Evolutionary conservation across 1,284 basidiomycete species (phyloP), one percentile per base, ranked within the genome.

Genomic region (Ganoderma boninense): DNA sequence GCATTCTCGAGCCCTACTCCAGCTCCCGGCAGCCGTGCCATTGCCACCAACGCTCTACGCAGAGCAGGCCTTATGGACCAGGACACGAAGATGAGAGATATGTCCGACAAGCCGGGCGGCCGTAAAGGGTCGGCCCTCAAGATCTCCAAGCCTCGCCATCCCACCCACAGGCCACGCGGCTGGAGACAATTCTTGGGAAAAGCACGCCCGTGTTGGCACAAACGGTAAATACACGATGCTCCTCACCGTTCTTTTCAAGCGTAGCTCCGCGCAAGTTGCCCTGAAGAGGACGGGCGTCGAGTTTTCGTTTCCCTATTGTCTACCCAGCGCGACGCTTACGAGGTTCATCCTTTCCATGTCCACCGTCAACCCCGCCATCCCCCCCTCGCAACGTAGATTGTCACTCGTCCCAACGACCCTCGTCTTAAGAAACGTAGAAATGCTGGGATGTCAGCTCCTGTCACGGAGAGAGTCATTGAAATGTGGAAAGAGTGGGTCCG

Each of bases 41-140:
- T 94, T 38, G 90, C 88, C 38, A 75, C 85, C 67, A 89, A 80
- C 68, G 89, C 91, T 35, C 82, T 93, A 35, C 89, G 90, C 71
- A 87, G 82, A 64, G 92, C 90, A 2, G 92, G 92, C 57, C 89
- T 93, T 76, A 89, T 91, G 72, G 92, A 93, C 83, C 84, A 87
- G 69, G 92, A 94, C 78, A 84, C 88, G 67, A 86, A 83, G 75
- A 94, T 94, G 92, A 87, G 87, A 69, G 92, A 94, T 76, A 82
- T 83, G 44, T 62, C 85, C 18, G 90, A 92, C 81, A 90, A 84
- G 73, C 90, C 89, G 4, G 90, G 90, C 65, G 91, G 91, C 20
- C 86, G 91, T 74, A 94, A 93, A 79, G 88, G 87, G 56, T 62
- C 60, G 23, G 16, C 60, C 74, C 84, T 20, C 82, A 83, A 73